Evolutionary conservation across 1,139 yeast genomes (phyloP).

Genomic region (Protomyces arabidopsidicola): DNA sequence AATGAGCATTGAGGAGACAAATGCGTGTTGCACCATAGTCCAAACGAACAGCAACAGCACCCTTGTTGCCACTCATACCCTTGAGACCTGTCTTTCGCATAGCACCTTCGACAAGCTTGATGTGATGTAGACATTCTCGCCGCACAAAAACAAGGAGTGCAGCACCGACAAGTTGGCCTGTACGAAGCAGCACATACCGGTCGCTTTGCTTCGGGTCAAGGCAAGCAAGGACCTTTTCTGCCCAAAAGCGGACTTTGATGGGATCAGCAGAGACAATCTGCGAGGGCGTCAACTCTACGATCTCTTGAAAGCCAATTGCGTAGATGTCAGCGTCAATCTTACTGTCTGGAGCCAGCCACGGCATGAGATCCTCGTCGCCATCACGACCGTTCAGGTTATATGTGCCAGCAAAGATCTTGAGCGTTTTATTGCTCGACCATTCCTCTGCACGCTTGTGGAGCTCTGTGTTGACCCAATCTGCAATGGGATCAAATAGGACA

Average conservation of each 20-base stretch:
- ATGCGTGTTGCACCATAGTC: conserved; percentile 70
- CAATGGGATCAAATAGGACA: conserved; percentile 76
- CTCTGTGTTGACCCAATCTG: conserved; percentile 68
- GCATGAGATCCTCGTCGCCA: conserved; percentile 47
- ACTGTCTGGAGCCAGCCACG: conserved; percentile 80
- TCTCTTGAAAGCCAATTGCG: conserved; percentile 83
- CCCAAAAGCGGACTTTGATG: conserved; percentile 73
- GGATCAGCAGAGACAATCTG: conserved; percentile 82
- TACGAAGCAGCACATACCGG: conserved; percentile 66
- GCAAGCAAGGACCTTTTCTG: conserved; percentile 54
- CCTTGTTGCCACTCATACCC: conserved; percentile 88
- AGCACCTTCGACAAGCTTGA: conserved; percentile 73
- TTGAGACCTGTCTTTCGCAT: conserved; percentile 85
- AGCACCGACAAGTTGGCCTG: conserved; percentile 92
- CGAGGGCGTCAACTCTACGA: conserved; percentile 84
- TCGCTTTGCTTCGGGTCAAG: conserved; percentile 44
- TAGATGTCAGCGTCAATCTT: conserved; percentile 59
- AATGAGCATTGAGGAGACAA: conserved; percentile 82
- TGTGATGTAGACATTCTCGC: conserved; percentile 55
- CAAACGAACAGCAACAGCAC: conserved; percentile 83
- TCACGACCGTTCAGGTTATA: conserved; percentile 80
- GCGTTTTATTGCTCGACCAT: conserved; percentile 58
- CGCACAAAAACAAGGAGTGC: conserved; percentile 68
- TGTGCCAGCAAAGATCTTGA: conserved; percentile 74
- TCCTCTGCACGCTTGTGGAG: conserved; percentile 51